phyloP scores from a whole-genome alignment of 306 rosid species.

The Fagus sylvatica region DNA sequence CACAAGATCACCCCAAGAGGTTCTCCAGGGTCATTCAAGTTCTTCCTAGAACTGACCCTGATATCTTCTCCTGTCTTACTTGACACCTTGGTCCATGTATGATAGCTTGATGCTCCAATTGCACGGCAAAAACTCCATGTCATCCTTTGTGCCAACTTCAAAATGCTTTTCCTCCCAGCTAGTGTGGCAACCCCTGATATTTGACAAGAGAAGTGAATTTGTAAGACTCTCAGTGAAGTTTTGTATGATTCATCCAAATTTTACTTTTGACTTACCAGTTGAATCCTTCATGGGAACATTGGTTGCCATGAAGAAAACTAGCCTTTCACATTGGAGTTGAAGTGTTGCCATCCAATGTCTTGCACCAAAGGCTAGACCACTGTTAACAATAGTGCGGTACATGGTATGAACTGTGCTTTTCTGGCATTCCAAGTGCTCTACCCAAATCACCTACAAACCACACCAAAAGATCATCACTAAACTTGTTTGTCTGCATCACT shows the following conservation, averaged over 20 bases:
- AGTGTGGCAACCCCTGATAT: slow-evolving; percentile 77
- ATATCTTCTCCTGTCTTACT: slow-evolving; percentile 89
- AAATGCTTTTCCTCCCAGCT: slow-evolving; percentile 92
- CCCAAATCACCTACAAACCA: slow-evolving; percentile 73
- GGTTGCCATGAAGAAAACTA: slow-evolving; percentile 85
- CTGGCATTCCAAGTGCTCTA: slow-evolving; percentile 95
- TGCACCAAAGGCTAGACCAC: slow-evolving; percentile 91
- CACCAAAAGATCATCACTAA: neutral
- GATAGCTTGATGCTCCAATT: slow-evolving; percentile 83
- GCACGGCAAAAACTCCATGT: slow-evolving; percentile 75
- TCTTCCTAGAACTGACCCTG: slow-evolving; percentile 83
- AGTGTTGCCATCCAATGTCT: slow-evolving; percentile 88
- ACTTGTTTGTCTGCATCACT: neutral
- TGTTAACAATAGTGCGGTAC: slow-evolving; percentile 75
- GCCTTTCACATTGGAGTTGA: slow-evolving; percentile 91
- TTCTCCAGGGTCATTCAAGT: slow-evolving; percentile 90
- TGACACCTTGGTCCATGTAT: slow-evolving; percentile 79
- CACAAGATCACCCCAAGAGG: slow-evolving; percentile 86
- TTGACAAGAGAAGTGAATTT: neutral
- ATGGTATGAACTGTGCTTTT: slow-evolving; percentile 66
- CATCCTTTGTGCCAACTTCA: slow-evolving; percentile 95
- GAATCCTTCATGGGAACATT: slow-evolving; percentile 98
- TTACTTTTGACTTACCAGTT: slow-evolving; percentile 41
- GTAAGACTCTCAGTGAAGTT: neutral
- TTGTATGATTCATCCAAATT: neutral